Percentiles rank a stretch among this genome's conserved stretches.
Conservation (phyloP, 768 basidiomycete species). For the Guyanaporus albipodus region DNA sequence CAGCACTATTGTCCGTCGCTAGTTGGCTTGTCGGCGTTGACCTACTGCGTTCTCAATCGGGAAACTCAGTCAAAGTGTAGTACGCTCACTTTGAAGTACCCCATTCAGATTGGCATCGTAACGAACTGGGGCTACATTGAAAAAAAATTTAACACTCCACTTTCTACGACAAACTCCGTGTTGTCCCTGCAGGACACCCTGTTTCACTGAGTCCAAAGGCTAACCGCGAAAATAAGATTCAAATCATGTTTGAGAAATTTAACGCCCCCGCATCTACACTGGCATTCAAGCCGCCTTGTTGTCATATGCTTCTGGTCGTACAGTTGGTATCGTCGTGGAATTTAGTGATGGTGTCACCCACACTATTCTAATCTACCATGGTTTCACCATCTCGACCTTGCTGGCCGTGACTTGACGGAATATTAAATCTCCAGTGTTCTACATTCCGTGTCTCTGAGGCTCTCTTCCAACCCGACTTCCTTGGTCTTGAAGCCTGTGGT, state of each 20-base stretch:
- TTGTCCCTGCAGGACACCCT: slow-evolving; percentile 74
- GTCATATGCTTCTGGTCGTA: slow-evolving; percentile 90
- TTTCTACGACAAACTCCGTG: slow-evolving; percentile 82
- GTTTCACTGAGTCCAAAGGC: slow-evolving; percentile 69
- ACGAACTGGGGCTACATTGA: slow-evolving; percentile 99
- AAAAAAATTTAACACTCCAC: slow-evolving; percentile 99
- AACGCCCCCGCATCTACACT: slow-evolving; percentile 74
- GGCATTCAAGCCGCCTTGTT: slow-evolving; percentile 72
- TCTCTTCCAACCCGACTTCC: slow-evolving; percentile 56
- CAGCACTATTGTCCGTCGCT: slow-evolving; percentile 88
- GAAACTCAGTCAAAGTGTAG: slow-evolving; percentile 95
- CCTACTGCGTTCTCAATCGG: slow-evolving; percentile 49
- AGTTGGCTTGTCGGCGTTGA: slow-evolving; percentile 8
- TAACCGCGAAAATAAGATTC: slow-evolving; percentile 73
- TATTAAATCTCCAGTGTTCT: slow-evolving; percentile 46
- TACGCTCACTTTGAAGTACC: slow-evolving; percentile 90
- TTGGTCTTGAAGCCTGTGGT: slow-evolving; percentile 76
- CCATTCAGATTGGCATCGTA: slow-evolving; percentile 90
- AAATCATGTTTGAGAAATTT: slow-evolving; percentile 80
- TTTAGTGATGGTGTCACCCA: slow-evolving; percentile 96
- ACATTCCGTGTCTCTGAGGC: slow-evolving; percentile 57
- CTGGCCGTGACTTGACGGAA: slow-evolving; percentile 89
- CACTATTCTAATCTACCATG: slow-evolving; percentile 96
- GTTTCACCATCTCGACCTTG: slow-evolving; percentile 86
- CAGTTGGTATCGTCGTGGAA: slow-evolving; percentile 92